Evolutionary conservation across 805 yeast genomes (phyloP), one percentile per base, ranked within the genome.

Genomic region (Candida stauntonica): DNA sequence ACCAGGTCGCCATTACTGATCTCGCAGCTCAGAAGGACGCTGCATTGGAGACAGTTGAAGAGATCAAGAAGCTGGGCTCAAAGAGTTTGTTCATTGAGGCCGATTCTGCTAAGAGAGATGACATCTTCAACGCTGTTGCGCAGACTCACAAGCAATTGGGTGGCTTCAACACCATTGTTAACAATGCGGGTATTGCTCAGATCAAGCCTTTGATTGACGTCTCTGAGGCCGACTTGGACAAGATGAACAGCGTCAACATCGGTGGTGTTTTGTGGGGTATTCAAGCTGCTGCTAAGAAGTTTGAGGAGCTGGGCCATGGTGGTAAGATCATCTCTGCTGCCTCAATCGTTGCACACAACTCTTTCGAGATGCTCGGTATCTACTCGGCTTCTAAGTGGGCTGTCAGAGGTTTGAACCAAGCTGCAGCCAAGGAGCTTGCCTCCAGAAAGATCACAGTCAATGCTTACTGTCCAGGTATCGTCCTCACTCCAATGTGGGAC

Each of bases 271-370:
- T 62, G 6, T 61, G 51, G 44, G 61, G 63, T 36, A 57, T 51
- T 16, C 63, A 59, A 44, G 62, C 61, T 18, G 62, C 63, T 16
- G 52, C 55, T 17, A 34, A 28, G 3, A 55, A 58, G 33, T 52
- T 58, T 31, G 48, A 47, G 12, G 52, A 52, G 35, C 27, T 47
- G 38, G 45, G 49, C 9, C 53, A 51, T 16, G 51, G 54, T 7
- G 68, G 70, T 20, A 65, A 63, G 32, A 63, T 67, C 38, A 59
- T 67, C 29, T 61, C 60, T 39, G 60, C 63, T 3, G 55, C 61
- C 16, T 63, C 69, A 3, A 57, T 60, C 28, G 64, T 61, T 12
- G 60, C 63, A 7, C 53, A 53, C 28, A 37, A 50, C 16, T 61
- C 61, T 6, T 54, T 59, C 33, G 57, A 59, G 7, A 42, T 57